These are phyloP conservation scores for Elsinoe necatrix DNA, from an alignment of 2,329 filamentous ascomycete genomes.

Conservation along the genomic window DNA sequence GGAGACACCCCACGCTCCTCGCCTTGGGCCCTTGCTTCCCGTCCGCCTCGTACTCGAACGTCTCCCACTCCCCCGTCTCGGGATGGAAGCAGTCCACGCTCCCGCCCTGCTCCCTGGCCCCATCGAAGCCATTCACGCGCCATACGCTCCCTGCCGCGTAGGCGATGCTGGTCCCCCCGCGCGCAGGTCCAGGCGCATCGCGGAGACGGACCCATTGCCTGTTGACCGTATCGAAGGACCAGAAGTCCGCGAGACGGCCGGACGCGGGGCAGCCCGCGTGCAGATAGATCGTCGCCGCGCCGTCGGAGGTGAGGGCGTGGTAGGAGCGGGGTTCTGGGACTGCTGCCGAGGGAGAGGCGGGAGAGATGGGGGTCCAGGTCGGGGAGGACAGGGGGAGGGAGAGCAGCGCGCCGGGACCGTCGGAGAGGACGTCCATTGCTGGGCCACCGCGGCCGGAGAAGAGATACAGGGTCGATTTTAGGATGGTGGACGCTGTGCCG, in stretches of 20 bases:
- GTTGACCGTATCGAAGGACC: conserved; percentile 63
- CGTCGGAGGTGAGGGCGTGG: conserved; percentile 58
- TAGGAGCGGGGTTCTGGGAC: conserved; percentile 61
- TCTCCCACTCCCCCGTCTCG: conserved; percentile 34
- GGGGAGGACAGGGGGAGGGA: background rate
- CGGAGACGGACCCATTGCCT: conserved; percentile 60
- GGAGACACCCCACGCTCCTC: conserved; percentile 42
- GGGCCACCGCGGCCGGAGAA: conserved; percentile 70
- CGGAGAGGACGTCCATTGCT: conserved; percentile 56
- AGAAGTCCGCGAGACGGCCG: conserved; percentile 60
- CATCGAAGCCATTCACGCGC: conserved; percentile 75
- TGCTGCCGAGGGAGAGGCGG: conserved; percentile 37
- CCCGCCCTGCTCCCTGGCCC: conserved; percentile 59
- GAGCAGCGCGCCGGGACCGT: conserved; percentile 44
- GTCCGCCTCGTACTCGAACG: conserved; percentile 34
- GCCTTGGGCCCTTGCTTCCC: conserved; percentile 39
- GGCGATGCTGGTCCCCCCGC: conserved; percentile 61
- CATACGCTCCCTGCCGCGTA: conserved; percentile 58
- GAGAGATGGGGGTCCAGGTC: conserved; percentile 58
- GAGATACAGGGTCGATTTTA: conserved; percentile 64
- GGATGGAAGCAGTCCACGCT: conserved; percentile 55
- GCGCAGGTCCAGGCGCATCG: conserved; percentile 55
- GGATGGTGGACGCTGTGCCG: conserved; percentile 61
- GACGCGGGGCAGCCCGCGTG: conserved; percentile 65
- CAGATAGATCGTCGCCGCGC: conserved; percentile 61